These are phyloP conservation scores for Sclerotinia sclerotiorum DNA, from an alignment of 2,329 filamentous ascomycete species.

Conservation along the genomic window DNA sequence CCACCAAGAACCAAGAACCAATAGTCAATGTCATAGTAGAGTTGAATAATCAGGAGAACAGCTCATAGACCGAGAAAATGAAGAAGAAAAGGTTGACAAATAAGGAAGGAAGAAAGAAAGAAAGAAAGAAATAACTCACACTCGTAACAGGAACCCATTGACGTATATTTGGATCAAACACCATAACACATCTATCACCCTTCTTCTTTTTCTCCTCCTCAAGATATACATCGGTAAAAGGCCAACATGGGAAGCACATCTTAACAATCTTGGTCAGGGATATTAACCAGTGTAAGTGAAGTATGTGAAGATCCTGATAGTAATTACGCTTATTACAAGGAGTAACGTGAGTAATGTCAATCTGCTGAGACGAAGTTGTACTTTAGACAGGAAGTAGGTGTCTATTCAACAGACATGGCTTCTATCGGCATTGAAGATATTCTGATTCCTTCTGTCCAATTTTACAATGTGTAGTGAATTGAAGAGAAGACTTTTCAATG, in stretches of 20 bases:
- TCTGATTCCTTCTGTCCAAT: background rate
- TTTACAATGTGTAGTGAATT: background rate
- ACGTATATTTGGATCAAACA: conserved; percentile 30
- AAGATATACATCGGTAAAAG: conserved; percentile 32
- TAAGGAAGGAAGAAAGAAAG: background rate
- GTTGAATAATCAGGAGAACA: background rate
- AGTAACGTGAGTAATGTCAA: background rate
- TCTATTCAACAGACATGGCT: background rate
- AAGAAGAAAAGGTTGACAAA: background rate
- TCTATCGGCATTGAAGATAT: background rate
- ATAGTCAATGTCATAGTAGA: background rate
- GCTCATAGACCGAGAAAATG: background rate
- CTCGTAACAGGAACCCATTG: conserved; percentile 26
- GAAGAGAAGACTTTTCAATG: background rate
- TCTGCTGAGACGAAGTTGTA: background rate
- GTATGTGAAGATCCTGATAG: background rate
- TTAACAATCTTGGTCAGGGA: background rate
- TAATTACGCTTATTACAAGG: background rate
- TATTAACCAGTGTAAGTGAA: background rate
- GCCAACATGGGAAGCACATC: conserved; percentile 35
- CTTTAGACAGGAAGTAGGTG: background rate
- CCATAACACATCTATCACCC: conserved; percentile 20
- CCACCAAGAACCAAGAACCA: background rate
- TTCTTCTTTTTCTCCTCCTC: conserved; percentile 32
- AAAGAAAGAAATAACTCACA: conserved; percentile 24